Conservation (phyloP, 2,329 filamentous ascomycete genomes). For the Aspergillus hiratsukae region DNA sequence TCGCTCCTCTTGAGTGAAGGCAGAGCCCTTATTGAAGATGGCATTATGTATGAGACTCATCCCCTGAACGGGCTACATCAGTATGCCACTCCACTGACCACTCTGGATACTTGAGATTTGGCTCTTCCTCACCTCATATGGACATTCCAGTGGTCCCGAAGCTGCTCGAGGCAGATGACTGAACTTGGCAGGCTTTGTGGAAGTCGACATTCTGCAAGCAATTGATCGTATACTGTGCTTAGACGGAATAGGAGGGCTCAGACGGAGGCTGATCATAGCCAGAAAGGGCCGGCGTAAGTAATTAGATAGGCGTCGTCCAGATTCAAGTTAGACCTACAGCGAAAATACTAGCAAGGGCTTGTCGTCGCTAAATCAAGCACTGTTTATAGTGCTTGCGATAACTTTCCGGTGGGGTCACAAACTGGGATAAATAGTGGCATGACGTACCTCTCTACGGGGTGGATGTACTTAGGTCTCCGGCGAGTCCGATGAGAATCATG, state of each 20-base stretch:
- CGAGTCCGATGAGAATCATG: neutral
- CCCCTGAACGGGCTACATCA: constrained; percentile 28
- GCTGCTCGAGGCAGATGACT: constrained; percentile 28
- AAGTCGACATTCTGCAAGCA: constrained; percentile 8
- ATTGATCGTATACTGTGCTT: neutral
- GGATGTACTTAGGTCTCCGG: neutral
- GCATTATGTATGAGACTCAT: constrained; percentile 58
- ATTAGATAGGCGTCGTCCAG: neutral
- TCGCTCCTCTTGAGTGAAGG: constrained; percentile 67
- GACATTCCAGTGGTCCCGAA: constrained; percentile 27
- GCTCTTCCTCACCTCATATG: constrained; percentile 18
- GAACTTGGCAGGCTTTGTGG: constrained; percentile 20
- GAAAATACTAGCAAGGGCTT: neutral
- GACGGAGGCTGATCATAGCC: neutral
- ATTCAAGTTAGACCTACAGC: neutral
- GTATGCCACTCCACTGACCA: neutral
- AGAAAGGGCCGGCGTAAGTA: neutral
- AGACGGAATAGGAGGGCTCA: neutral
- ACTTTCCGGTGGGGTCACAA: neutral
- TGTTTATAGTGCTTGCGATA: neutral
- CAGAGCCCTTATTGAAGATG: constrained; percentile 80
- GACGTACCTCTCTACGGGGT: neutral
- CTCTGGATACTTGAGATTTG: neutral
- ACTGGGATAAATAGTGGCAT: neutral
- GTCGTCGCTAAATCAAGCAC: neutral